These are phyloP conservation scores for Cantharellus anzutake DNA, from an alignment of 768 basidiomycete species.

Conservation along the genomic window DNA sequence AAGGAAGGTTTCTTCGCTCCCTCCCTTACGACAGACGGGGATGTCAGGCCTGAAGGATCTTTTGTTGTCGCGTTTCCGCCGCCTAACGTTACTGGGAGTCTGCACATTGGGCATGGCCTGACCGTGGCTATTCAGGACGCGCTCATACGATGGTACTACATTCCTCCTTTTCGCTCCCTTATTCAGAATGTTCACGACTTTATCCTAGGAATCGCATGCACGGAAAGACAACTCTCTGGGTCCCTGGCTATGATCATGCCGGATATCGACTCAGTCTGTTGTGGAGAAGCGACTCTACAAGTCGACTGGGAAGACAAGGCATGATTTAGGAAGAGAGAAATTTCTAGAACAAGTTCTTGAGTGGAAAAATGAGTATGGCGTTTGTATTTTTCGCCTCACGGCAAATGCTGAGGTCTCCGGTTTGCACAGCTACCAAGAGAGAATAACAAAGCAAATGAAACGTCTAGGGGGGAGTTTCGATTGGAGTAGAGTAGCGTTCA, in stretches of 20 bases:
- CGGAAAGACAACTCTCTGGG: constrained; percentile 75
- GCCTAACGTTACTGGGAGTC: constrained; percentile 88
- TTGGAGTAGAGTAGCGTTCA: constrained; percentile 89
- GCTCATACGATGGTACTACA: constrained; percentile 59
- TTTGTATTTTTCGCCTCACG: background rate
- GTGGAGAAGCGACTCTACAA: constrained; percentile 89
- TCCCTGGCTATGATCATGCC: constrained; percentile 95
- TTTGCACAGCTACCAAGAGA: constrained; percentile 57
- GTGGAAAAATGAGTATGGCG: constrained; percentile 89
- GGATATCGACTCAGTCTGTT: constrained; percentile 97
- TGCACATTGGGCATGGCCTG: constrained; percentile 91
- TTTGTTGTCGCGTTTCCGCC: constrained; percentile 87
- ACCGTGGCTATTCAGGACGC: constrained; percentile 84
- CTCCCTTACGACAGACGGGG: constrained; percentile 34
- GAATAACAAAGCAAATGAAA: constrained; percentile 76
- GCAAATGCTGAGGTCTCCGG: background rate
- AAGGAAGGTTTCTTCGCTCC: constrained; percentile 83
- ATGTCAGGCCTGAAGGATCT: constrained; percentile 37
- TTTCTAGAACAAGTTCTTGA: constrained; percentile 83
- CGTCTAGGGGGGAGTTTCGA: constrained; percentile 87
- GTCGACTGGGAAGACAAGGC: constrained; percentile 57
- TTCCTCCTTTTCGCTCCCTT: background rate
- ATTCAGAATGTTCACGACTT: background rate
- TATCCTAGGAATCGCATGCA: constrained; percentile 77
- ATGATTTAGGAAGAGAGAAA: constrained; percentile 85